Conservation (phyloP, 345 rosid genomes). For the Clausena lansium region DNA sequence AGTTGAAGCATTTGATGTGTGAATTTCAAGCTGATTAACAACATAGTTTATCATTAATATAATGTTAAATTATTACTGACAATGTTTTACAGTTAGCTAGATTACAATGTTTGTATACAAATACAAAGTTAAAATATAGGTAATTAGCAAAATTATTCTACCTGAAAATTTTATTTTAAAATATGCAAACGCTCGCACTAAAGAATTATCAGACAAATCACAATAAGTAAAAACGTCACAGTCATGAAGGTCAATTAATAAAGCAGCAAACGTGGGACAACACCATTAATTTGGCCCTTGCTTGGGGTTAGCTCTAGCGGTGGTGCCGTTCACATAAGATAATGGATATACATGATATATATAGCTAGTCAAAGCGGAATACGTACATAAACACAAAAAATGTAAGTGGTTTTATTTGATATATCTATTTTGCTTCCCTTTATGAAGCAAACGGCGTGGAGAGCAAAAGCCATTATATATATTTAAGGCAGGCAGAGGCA, state of each 20-base stretch:
- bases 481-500: conserved; percentile 6
- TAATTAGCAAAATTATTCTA: too few species aligned
- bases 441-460: conserved; percentile 13
- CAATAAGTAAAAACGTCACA: neutral
- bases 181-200: too few species aligned
- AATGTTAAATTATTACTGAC: too few species aligned
- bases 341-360: neutral
- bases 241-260: neutral
- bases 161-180: too few species aligned
- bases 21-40: too few species aligned
- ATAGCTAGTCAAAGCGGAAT: neutral
- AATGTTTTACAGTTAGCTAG: too few species aligned
- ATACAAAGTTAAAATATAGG: too few species aligned
- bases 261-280: neutral
- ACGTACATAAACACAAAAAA: neutral
- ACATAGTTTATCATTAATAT: too few species aligned
- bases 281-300: neutral
- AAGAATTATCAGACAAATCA: too few species aligned
- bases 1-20: too few species aligned
- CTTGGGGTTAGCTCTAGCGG: neutral
- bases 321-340: neutral
- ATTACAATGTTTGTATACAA: too few species aligned
- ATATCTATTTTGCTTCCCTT: conserved; percentile 1
- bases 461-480: neutral
- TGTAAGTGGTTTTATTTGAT: neutral